Percentiles rank a stretch among this genome's conserved stretches.
phyloP scores from a whole-genome alignment of 768 basidiomycete genomes.

The Pholiota microspora region DNA sequence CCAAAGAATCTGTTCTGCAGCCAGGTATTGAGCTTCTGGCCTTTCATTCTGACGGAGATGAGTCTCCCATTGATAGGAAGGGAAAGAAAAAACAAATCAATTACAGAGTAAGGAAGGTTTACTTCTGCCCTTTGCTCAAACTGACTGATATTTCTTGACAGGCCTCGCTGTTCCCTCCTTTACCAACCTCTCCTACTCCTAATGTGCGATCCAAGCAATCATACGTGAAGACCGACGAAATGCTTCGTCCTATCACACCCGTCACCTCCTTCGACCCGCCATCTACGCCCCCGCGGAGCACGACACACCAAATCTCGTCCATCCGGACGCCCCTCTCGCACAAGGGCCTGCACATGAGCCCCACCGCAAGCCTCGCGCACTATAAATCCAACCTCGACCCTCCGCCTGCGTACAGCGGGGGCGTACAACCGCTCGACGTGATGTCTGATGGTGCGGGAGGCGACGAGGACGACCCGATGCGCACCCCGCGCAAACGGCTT shows the following conservation, averaged over 20 bases:
- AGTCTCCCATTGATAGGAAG: slow-evolving; percentile 27
- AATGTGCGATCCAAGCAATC: slow-evolving; percentile 29
- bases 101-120: slow-evolving; percentile 24
- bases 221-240: slow-evolving; percentile 15
- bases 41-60: slow-evolving; percentile 25
- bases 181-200: slow-evolving; percentile 47
- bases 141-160: slow-evolving; percentile 17
- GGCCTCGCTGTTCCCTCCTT: slow-evolving; percentile 38
- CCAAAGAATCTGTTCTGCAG: slow-evolving; percentile 29
- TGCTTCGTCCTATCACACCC: slow-evolving; percentile 26
- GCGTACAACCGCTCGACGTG: slow-evolving; percentile 19
- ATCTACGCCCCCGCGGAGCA: slow-evolving; percentile 35
- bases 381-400: slow-evolving; percentile 71
- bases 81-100: slow-evolving; percentile 24
- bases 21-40: slow-evolving; percentile 40
- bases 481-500: slow-evolving; percentile 36
- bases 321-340: slow-evolving; percentile 67
- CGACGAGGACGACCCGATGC: slow-evolving; percentile 30
- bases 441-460: slow-evolving; percentile 13
- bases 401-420: slow-evolving; percentile 39
- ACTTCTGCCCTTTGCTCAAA: too few species aligned
- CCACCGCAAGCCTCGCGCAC: slow-evolving; percentile 60
- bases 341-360: slow-evolving; percentile 69
- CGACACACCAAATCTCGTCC: slow-evolving; percentile 47
- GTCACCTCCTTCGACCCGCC: slow-evolving; percentile 29